Evolutionary conservation across 805 yeast genomes (phyloP).

Genomic region (Myxozyma udenii): DNA sequence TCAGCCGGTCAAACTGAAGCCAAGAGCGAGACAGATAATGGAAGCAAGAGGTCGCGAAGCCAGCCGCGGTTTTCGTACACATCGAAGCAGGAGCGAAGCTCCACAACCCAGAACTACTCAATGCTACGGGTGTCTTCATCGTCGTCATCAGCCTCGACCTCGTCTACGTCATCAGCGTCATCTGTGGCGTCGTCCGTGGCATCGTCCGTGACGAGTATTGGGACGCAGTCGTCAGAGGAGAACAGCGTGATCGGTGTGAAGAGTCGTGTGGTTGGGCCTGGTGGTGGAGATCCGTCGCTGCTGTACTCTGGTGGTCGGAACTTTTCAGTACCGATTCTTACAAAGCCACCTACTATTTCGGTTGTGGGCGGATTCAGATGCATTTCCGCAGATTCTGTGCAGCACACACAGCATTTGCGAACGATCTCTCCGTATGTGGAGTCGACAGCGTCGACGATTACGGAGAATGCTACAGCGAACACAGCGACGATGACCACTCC

Average conservation of each 20-base stretch:
- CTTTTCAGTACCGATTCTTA: constrained; percentile 6
- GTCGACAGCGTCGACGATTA: constrained; percentile 3
- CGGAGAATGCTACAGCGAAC: background rate
- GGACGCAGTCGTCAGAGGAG: too few relatives aligned
- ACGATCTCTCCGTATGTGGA: constrained; percentile 25
- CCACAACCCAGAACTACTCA: background rate
- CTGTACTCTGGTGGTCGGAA: background rate
- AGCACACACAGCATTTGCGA: constrained; percentile 20
- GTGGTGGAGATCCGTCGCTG: constrained; percentile 1
- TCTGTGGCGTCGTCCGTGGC: background rate
- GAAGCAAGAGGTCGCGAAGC: too few relatives aligned
- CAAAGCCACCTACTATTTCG: constrained; percentile 12
- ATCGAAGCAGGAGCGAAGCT: background rate
- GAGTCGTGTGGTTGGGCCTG: background rate
- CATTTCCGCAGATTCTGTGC: constrained; percentile 18
- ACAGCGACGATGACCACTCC: background rate
- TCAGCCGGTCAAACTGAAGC: too few relatives aligned
- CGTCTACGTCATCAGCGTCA: background rate
- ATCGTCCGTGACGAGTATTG: too few relatives aligned
- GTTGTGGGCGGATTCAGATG: constrained; percentile 28
- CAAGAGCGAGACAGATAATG: too few relatives aligned
- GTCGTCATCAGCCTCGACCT: constrained; percentile 2
- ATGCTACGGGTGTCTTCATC: background rate
- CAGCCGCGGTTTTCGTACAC: too few relatives aligned
- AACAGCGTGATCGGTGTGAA: too few relatives aligned